Conservation (phyloP, 768 basidiomycete species). For the Russula abietina region DNA sequence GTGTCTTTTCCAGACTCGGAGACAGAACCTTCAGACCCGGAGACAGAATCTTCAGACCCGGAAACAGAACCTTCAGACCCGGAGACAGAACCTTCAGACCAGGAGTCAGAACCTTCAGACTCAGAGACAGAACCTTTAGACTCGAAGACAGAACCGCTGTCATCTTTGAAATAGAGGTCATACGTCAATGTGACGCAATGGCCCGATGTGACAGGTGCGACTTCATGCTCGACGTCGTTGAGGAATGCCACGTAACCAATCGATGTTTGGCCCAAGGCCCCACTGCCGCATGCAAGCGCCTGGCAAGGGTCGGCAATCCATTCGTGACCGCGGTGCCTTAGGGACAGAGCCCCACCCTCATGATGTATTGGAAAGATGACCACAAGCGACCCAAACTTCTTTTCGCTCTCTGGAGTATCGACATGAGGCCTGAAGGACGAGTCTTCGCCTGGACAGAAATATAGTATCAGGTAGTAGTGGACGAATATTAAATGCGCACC, state of each 20-base stretch:
- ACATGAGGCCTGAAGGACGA: background rate
- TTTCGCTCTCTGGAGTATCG: background rate
- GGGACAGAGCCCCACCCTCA: conserved; percentile 40
- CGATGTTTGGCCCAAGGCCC: background rate
- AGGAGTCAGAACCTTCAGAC: too few relatives aligned
- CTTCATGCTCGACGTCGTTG: background rate
- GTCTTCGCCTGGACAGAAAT: background rate
- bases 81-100: too few relatives aligned
- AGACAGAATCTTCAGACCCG: too few relatives aligned
- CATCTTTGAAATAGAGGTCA: conserved; percentile 33
- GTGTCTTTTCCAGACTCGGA: background rate
- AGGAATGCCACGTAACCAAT: conserved; percentile 37
- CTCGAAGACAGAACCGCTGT: background rate
- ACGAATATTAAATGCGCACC: background rate
- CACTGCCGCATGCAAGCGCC: background rate
- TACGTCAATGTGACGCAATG: conserved; percentile 39
- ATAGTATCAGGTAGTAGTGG: background rate
- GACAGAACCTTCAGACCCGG: too few relatives aligned
- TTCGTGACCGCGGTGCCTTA: conserved; percentile 30
- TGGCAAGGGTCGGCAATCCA: too few relatives aligned
- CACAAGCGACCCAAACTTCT: background rate
- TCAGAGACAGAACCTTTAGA: too few relatives aligned
- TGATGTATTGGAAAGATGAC: conserved; percentile 31
- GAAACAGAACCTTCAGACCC: too few relatives aligned
- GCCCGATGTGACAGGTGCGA: conserved; percentile 24